These are phyloP conservation scores for Biscogniauxia marginata DNA, from an alignment of 2,329 filamentous ascomycete species.

Conservation along the genomic window DNA sequence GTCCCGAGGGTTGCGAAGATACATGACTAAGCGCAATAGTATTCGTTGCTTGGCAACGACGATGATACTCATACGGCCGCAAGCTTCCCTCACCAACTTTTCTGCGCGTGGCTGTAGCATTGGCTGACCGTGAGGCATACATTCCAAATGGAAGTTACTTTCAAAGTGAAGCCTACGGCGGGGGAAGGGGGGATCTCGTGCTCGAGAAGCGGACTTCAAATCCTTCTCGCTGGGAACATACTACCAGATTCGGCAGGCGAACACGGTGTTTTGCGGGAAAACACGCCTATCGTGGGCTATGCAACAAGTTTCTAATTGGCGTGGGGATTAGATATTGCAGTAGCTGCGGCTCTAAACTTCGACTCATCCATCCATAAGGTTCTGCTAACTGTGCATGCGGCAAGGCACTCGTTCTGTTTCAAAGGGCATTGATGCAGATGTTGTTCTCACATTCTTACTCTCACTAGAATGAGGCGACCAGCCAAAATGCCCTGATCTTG, in stretches of 20 bases:
- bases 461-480: not conserved
- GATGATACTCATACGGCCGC: not conserved
- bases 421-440: not conserved
- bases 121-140: not conserved
- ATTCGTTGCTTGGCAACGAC: not conserved
- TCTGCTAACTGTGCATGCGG: too few relatives aligned
- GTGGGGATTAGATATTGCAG: not conserved
- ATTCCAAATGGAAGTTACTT: too few relatives aligned
- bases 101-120: not conserved
- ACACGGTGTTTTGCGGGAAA: not conserved
- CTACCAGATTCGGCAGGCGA: not conserved
- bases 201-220: not conserved
- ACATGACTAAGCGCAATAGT: not conserved
- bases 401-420: too few relatives aligned
- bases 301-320: not conserved
- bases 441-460: too few relatives aligned
- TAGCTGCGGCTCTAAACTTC: too few relatives aligned
- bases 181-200: not conserved
- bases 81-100: not conserved
- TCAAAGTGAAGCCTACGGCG: too few relatives aligned
- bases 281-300: not conserved
- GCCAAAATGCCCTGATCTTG: not conserved
- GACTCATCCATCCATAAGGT: too few relatives aligned
- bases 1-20: not conserved
- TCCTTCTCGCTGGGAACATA: not conserved